These are phyloP conservation scores for Brassica juncea DNA, from an alignment of 345 rosid genomes.

Conservation along the genomic window DNA sequence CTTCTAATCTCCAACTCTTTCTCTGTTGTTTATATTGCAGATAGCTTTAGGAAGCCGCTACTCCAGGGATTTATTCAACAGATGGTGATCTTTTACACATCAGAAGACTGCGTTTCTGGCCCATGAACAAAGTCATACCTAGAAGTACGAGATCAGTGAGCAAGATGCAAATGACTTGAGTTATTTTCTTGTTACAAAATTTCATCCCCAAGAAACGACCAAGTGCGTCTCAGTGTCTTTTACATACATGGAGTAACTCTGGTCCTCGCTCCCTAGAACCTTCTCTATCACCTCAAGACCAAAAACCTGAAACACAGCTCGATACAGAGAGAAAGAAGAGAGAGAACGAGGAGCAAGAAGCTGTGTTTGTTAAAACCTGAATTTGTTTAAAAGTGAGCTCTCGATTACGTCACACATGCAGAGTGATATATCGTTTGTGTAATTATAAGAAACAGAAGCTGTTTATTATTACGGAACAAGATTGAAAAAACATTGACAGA, in stretches of 20 bases:
- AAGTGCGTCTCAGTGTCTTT: conserved; percentile 76
- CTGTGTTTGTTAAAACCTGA: conserved; percentile 25
- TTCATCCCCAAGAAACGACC: conserved; percentile 81
- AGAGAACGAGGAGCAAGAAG: conserved; percentile 40
- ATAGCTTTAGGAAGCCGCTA: conserved; percentile 74
- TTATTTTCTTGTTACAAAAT: conserved; percentile 72
- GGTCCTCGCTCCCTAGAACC: conserved; percentile 60
- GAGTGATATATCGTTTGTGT: conserved; percentile 5
- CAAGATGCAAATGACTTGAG: conserved; percentile 75
- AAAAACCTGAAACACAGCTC: background rate
- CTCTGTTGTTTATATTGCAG: conserved; percentile 39
- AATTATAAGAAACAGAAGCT: background rate
- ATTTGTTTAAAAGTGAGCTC: too few species aligned
- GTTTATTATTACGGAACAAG: conserved; percentile 14
- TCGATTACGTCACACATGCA: background rate
- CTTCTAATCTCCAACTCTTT: background rate
- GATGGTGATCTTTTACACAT: conserved; percentile 85
- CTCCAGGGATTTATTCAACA: conserved; percentile 78
- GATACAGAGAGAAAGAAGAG: too few species aligned
- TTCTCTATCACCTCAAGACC: conserved; percentile 25
- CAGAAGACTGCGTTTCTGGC: conserved; percentile 77
- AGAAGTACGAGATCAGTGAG: conserved; percentile 78
- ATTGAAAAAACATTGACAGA: background rate
- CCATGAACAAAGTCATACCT: conserved; percentile 64
- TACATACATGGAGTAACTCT: conserved; percentile 68